phyloP scores from a whole-genome alignment of 805 yeast genomes.

The Candida nitratophila region DNA sequence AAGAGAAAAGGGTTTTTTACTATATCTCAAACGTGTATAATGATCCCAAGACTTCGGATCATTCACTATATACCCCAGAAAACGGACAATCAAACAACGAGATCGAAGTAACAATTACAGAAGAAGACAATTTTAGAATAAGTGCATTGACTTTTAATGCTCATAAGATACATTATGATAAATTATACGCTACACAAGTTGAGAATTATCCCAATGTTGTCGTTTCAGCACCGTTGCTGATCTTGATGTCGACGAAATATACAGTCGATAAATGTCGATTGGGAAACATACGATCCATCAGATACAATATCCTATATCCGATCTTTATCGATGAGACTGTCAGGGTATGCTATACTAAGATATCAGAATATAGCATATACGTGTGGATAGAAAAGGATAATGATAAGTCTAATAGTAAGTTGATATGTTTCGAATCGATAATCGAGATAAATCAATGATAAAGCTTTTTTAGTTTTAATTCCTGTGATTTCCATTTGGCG shows the following conservation, averaged over 20 bases:
- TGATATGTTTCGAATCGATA: slow-evolving; percentile 12
- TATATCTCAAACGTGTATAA: slow-evolving; percentile 34
- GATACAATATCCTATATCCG: slow-evolving; percentile 45
- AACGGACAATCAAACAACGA: slow-evolving; percentile 22
- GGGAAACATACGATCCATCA: slow-evolving; percentile 23
- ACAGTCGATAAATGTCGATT: neutral
- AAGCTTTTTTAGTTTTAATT: slow-evolving; percentile 9
- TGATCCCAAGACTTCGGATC: neutral
- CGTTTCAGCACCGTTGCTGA: slow-evolving; percentile 77
- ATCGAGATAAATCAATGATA: slow-evolving; percentile 1
- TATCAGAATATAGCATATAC: slow-evolving; percentile 6
- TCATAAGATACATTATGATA: slow-evolving; percentile 77
- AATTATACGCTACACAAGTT: slow-evolving; percentile 35
- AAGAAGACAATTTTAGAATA: slow-evolving; percentile 48
- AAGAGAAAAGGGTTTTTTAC: slow-evolving; percentile 54
- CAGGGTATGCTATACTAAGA: slow-evolving; percentile 16
- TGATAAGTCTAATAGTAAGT: neutral
- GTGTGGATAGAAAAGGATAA: slow-evolving; percentile 23
- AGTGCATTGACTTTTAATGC: slow-evolving; percentile 76
- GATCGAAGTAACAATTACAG: slow-evolving; percentile 29
- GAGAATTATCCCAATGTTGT: slow-evolving; percentile 61
- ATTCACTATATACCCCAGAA: neutral
- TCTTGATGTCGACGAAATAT: slow-evolving; percentile 14
- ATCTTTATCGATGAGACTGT: slow-evolving; percentile 34
- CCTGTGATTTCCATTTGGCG: slow-evolving; percentile 34